A percentile compares a stretch with the other conserved stretches of the same genome.
These are phyloP conservation scores for Venturiaceae sp. DNA, from an alignment of 2,329 filamentous ascomycete species.

Conservation along the genomic window DNA sequence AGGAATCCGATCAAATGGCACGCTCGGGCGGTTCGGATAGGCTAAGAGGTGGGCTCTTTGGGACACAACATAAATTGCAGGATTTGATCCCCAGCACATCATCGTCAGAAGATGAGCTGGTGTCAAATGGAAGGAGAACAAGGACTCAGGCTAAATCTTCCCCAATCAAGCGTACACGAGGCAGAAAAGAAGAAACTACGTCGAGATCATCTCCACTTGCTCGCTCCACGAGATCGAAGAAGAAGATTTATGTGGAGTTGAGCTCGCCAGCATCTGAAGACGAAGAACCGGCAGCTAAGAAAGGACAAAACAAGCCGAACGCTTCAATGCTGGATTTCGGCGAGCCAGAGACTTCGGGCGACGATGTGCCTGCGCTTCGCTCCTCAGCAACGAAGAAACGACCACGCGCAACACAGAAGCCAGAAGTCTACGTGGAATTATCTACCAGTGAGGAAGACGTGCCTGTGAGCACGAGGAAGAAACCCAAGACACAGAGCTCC, in stretches of 20 bases:
- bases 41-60: not conserved
- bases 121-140: not conserved
- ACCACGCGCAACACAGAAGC: not conserved
- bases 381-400: conserved; percentile 5
- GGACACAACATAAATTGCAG: not conserved
- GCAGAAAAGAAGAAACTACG: not conserved
- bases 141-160: not conserved
- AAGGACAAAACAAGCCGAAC: not conserved
- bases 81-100: not conserved
- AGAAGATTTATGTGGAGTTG: not conserved
- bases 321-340: not conserved
- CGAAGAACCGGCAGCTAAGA: not conserved
- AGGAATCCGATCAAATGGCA: not conserved
- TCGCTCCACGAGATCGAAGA: not conserved
- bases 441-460: conserved; percentile 4
- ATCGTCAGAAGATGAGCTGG: not conserved
- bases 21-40: not conserved
- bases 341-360: conserved; percentile 7
- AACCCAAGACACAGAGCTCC: not conserved
- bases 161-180: not conserved
- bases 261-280: not conserved
- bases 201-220: not conserved
- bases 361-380: conserved; percentile 3
- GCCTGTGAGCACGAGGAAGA: not conserved
- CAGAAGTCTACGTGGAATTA: not conserved